phyloP scores from a whole-genome alignment of 179 eudicot genomes.

The Corrigiola litoralis region DNA sequence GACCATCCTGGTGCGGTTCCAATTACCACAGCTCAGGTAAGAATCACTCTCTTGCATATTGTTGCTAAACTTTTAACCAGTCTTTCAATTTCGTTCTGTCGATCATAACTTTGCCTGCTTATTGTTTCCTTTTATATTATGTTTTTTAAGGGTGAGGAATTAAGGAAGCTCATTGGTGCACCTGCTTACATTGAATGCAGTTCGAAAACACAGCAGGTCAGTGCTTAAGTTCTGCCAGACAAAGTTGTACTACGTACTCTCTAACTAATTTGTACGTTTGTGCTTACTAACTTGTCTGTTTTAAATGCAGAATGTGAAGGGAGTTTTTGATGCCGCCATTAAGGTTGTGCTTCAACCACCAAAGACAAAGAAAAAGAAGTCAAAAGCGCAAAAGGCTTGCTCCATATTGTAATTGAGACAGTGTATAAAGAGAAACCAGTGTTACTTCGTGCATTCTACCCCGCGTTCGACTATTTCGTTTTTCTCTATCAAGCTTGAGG shows the following conservation, averaged over 20 bases:
- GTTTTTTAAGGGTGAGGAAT: constrained; percentile 67
- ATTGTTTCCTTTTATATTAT: not conserved
- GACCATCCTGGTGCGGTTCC: constrained; percentile 95
- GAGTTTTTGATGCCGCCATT: constrained; percentile 79
- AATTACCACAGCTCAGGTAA: constrained; percentile 76
- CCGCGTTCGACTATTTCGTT: constrained; percentile 10
- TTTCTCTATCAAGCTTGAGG: constrained; percentile 33
- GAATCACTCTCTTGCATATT: not conserved
- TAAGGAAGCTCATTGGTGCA: constrained; percentile 68
- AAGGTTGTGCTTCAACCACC: constrained; percentile 88
- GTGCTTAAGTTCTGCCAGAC: not conserved
- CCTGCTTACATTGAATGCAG: constrained; percentile 89
- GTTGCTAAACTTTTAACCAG: not conserved
- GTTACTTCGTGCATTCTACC: constrained; percentile 29
- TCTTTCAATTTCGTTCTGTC: not conserved
- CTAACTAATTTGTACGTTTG: not conserved
- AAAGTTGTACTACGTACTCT: not conserved
- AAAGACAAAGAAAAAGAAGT: constrained; percentile 70
- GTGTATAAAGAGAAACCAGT: constrained; percentile 28
- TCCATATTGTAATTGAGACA: constrained; percentile 38
- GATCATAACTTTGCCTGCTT: not conserved
- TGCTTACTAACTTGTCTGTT: not conserved
- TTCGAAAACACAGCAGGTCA: constrained; percentile 86
- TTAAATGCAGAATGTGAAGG: constrained; percentile 67
- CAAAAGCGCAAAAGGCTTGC: constrained; percentile 51